Evolutionary conservation across 2,329 filamentous ascomycete species (phyloP).

Genomic region (Nannizzia gypsea): DNA sequence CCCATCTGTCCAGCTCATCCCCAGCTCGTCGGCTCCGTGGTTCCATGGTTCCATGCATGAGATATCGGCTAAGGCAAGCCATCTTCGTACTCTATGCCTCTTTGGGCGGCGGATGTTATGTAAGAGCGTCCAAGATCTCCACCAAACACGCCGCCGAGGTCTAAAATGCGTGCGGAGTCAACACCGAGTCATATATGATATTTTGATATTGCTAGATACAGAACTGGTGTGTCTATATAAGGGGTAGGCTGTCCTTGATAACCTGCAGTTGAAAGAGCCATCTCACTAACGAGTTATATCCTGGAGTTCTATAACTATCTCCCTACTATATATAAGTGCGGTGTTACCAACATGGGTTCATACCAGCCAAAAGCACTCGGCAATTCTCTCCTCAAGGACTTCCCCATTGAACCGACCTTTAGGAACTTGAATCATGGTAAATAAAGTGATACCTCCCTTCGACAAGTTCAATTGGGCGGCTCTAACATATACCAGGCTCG

Average conservation of each 20-base stretch:
- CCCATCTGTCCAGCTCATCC: not conserved
- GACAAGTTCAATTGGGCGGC: not conserved
- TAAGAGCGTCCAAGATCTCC: not conserved
- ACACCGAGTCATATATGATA: not conserved
- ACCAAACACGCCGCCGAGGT: not conserved
- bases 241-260: not conserved
- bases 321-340: not conserved
- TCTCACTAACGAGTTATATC: too few relatives aligned
- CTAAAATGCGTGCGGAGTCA: not conserved
- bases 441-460: not conserved
- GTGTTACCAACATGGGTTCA: not conserved
- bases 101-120: not conserved
- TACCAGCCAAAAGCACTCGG: slow-evolving; percentile 35
- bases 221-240: not conserved
- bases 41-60: not conserved
- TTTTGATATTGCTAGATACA: not conserved
- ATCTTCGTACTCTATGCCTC: not conserved
- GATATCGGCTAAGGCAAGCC: not conserved
- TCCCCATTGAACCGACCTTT: slow-evolving; percentile 56
- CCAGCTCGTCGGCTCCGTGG: too few relatives aligned
- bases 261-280: not conserved
- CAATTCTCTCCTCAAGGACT: slow-evolving; percentile 48
- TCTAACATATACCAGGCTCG: slow-evolving; percentile 40
- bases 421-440: slow-evolving; percentile 58
- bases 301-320: not conserved